Base-by-base conservation (phyloP, 1,139 yeast species). In the Yamadazyma oceani region DNA sequence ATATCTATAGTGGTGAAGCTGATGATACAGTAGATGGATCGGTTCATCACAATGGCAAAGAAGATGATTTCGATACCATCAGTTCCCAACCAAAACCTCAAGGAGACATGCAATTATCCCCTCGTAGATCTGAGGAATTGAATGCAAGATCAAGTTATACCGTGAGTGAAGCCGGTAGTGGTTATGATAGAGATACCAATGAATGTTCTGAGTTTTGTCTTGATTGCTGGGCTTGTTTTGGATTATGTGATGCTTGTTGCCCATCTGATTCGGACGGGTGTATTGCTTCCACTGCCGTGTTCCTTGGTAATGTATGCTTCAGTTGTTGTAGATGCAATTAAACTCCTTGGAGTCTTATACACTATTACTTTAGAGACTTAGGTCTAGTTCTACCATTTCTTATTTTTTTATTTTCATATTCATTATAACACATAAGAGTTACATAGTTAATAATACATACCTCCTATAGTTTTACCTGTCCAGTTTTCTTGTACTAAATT, bases 161-260 rank as follows among this genome's bases (percentile, higher is more conserved):
- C n/a, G 32, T 51, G 25, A 56, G 63, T 42, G 63, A 58, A 37
- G 50, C 41, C n/a, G 61, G 54, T 5, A 62, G 69, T 31, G 73
- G 73, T 4, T 66, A 64, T 42, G 60, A 60, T 5, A 48, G 64
- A 37, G 63, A 66, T 11, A 35, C 50, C 23, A 67, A 68, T 45
- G 75, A 71, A 43, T 71, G 77, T 46, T 53, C 71, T 4, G 75
- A 69, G 44, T 70, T 70, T 43, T 69, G 73, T 44, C 48, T 65
- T 34, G 75, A 69, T 40, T 57, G 53, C 35, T 54, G 56, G 39
- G 44, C 62, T 11, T 71, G 77, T 45, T 71, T 70, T 40, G 76
- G 77, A 1, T 53, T 68, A 36, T 62, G 64, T 34, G 70, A 66
- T 35, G 50, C 59, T 5, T 70, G 73, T 49, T 69, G 73, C 46